These are phyloP conservation scores for Moniliophthora roreri DNA, from an alignment of 1,284 basidiomycete species.

Conservation along the genomic window DNA sequence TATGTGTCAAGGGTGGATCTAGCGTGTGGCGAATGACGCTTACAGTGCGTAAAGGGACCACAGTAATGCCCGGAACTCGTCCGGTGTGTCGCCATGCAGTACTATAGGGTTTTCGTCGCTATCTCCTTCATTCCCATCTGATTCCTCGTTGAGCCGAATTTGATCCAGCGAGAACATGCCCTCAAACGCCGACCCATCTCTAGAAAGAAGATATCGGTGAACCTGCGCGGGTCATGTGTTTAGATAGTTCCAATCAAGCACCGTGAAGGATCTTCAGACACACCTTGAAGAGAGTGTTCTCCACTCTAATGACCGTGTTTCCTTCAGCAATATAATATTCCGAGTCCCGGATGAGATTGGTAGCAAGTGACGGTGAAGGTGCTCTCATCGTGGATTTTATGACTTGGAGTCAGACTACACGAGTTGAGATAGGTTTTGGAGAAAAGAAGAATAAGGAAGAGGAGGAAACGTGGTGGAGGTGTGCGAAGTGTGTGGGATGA, in stretches of 20 bases:
- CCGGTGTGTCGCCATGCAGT: slow-evolving; percentile 46
- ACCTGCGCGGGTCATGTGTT: slow-evolving; percentile 33
- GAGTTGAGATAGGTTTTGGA: no score
- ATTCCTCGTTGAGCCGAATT: slow-evolving; percentile 22
- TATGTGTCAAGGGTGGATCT: background rate
- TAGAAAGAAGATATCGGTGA: slow-evolving; percentile 47
- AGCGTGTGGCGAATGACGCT: slow-evolving; percentile 23
- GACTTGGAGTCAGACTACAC: no score
- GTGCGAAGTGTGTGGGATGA: no score
- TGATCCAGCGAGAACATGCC: slow-evolving; percentile 49
- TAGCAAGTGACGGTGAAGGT: background rate
- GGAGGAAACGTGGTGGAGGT: no score
- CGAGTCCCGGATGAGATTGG: slow-evolving; percentile 8
- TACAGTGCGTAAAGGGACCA: slow-evolving; percentile 52
- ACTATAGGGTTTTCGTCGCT: slow-evolving; percentile 47
- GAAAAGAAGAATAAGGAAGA: no score
- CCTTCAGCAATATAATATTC: slow-evolving; percentile 31
- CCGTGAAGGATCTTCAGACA: slow-evolving; percentile 10
- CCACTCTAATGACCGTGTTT: slow-evolving; percentile 47
- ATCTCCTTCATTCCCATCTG: slow-evolving; percentile 44
- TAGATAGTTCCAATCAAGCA: background rate
- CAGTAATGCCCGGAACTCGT: slow-evolving; percentile 46
- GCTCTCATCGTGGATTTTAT: background rate
- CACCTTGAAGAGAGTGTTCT: slow-evolving; percentile 49
- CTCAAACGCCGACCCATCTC: slow-evolving; percentile 52